phyloP scores from a whole-genome alignment of 352 stramenopile species.

The Pythium biforme region DNA sequence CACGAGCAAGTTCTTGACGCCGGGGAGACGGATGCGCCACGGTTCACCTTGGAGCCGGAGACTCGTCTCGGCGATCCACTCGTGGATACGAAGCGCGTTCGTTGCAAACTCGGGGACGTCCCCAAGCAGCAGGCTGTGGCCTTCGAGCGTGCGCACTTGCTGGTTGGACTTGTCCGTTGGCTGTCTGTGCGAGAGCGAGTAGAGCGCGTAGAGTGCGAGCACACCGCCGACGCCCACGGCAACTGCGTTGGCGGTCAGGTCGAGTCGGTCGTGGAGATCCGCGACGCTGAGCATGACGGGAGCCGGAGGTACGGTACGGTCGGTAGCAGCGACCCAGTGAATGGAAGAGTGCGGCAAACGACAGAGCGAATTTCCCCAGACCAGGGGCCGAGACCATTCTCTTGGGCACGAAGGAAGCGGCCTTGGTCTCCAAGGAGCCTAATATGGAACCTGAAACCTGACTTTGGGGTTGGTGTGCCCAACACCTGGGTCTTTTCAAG shows the following conservation, averaged over 20 bases:
- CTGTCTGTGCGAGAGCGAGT: background rate
- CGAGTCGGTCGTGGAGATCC: background rate
- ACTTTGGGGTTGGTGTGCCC: no score
- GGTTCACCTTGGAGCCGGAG: constrained; percentile 13
- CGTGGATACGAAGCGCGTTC: constrained; percentile 36
- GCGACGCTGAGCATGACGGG: background rate
- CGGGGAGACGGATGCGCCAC: constrained; percentile 25
- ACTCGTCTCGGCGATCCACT: constrained; percentile 34
- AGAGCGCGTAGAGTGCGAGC: background rate
- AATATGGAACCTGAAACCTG: no score
- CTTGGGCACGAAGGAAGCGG: no score
- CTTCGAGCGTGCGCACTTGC: background rate
- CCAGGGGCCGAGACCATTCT: no score
- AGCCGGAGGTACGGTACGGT: no score
- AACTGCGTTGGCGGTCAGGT: background rate
- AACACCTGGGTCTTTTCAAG: no score
- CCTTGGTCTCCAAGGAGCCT: no score
- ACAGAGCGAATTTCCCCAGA: no score
- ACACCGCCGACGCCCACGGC: background rate
- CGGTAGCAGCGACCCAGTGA: no score
- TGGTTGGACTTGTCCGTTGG: no score
- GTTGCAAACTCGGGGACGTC: constrained; percentile 32
- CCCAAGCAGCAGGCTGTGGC: constrained; percentile 27
- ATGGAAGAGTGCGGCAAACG: no score
- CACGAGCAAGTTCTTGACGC: constrained; percentile 16